Evolutionary conservation across 805 yeast species (phyloP).

Genomic region (Hanseniaspora clermontiae): DNA sequence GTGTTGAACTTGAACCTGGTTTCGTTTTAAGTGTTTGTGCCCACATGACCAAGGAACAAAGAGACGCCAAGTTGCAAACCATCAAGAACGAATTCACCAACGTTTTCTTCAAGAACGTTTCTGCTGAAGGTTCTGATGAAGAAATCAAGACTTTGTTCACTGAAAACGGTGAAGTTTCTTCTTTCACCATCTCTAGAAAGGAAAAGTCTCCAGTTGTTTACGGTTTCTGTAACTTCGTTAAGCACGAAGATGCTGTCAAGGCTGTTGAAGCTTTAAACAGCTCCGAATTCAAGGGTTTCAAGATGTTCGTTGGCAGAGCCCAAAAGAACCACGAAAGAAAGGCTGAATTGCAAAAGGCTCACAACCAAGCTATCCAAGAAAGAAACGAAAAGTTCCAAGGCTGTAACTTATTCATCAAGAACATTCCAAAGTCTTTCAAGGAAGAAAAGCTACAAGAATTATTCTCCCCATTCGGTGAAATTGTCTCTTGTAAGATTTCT

Average conservation of each 20-base stretch:
- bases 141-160: constrained; percentile 62
- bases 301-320: constrained; percentile 92
- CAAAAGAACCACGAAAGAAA: constrained; percentile 97
- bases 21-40: constrained; percentile 91
- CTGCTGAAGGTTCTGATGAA: constrained; percentile 52
- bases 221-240: constrained; percentile 85
- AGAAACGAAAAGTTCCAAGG: constrained; percentile 91
- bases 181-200: constrained; percentile 68
- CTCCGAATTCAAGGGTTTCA: constrained; percentile 71
- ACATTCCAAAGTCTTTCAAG: constrained; percentile 85
- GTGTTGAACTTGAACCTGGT: constrained; percentile 86
- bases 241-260: constrained; percentile 75
- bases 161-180: constrained; percentile 68
- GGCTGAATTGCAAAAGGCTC: constrained; percentile 88
- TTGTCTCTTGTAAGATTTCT: constrained; percentile 95
- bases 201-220: constrained; percentile 71
- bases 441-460: constrained; percentile 86
- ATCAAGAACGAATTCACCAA: constrained; percentile 89
- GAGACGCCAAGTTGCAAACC: constrained; percentile 84
- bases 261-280: constrained; percentile 90
- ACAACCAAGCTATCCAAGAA: constrained; percentile 84
- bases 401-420: constrained; percentile 91
- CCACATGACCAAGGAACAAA: constrained; percentile 84
- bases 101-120: constrained; percentile 86
- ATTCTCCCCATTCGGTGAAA: constrained; percentile 84